A percentile compares a stretch with the other conserved stretches of the same genome.
phyloP scores from a whole-genome alignment of 371 early-diverging fungal species.

The Apophysomyces trapeziformis region DNA sequence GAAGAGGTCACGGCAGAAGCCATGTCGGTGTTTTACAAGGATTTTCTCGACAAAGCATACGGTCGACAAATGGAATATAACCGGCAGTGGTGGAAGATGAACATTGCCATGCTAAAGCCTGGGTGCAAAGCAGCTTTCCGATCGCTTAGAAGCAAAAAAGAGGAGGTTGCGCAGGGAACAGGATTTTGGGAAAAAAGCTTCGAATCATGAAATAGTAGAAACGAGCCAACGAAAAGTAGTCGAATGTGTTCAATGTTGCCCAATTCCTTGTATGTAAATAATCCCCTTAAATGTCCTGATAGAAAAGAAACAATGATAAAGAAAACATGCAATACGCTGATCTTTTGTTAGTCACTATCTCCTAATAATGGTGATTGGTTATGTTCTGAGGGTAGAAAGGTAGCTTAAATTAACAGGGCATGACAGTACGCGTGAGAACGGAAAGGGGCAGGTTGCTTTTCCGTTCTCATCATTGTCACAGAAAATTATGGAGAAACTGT shows the following conservation, averaged over 20 bases:
- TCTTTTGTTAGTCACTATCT: no score
- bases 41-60: constrained; percentile 74
- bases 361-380: no score
- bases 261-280: no score
- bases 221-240: background rate
- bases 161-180: constrained; percentile 23
- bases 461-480: no score
- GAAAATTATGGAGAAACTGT: no score
- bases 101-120: constrained; percentile 68
- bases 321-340: no score
- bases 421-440: no score
- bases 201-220: constrained; percentile 35
- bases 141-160: constrained; percentile 20
- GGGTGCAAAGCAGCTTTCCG: constrained; percentile 66
- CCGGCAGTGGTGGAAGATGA: constrained; percentile 75
- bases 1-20: constrained; percentile 70
- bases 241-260: background rate
- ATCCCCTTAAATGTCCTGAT: no score
- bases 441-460: no score
- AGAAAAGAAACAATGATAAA: no score
- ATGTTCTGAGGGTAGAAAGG: no score
- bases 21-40: constrained; percentile 77
- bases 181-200: constrained; percentile 58
- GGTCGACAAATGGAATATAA: constrained; percentile 80
- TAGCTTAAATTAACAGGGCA: no score